Evolutionary conservation across 2,329 filamentous ascomycete species (phyloP), one percentile per base, ranked within the genome.

Genomic region (Cordyceps javanica): DNA sequence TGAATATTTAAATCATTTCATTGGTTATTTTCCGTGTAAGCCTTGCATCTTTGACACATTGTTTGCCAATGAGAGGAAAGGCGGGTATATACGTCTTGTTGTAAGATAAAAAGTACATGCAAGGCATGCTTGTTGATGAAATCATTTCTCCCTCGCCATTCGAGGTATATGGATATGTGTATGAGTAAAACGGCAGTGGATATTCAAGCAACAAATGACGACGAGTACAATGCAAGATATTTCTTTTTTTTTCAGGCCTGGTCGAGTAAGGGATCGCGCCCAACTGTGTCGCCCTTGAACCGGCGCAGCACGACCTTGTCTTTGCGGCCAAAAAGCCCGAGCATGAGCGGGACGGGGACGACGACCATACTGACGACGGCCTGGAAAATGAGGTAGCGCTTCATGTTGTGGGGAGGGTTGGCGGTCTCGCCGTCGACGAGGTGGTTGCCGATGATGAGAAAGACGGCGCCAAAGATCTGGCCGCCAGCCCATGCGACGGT

Each of bases 401-500:
- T 82, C 89, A 97, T 92, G 67, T 91, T 88, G 19, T 73, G 70
- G 0, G 87, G 87, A 14, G 88, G 89, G 36, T 72, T 65, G 1
- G 75, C 83, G 16, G 73, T 69, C 10, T 69, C 66, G 0, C 76
- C 77, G 0, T 75, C 82, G 62, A 83, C 82, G 61, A 97, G 77
- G 19, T 87, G 89, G 69, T 91, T 87, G 74, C 90, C 89, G 58
- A 93, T 73, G 30, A 99, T 75, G 65, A 97, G 89, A 67, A 97
- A 96, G 28, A 92, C 73, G 2, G 85, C 92, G 13, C 94, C 94
- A 1, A 95, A 73, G 8, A 97, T 72, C 75, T 97, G 93, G 0
- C 94, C 93, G 6, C 88, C 88, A 1, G 83, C 82, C 94, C 94
- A 97, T 66, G 88, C 89, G 23, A 95, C 77, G 28, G 89, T 91